phyloP scores from a whole-genome alignment of 352 stramenopile species.

The Phytophthora foliorum region DNA sequence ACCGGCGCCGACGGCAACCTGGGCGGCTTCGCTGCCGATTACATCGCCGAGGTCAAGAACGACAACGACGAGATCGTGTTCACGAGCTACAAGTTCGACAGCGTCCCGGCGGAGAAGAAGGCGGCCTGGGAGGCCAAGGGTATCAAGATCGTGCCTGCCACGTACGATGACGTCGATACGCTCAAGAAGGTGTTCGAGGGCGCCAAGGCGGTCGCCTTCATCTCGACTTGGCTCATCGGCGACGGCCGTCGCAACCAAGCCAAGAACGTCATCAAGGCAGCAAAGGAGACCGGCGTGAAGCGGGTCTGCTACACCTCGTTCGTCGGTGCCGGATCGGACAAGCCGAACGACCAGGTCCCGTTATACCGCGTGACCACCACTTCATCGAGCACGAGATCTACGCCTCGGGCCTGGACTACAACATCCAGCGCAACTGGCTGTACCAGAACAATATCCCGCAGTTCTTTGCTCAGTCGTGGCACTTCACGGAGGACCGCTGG shows the following conservation, averaged over 20 bases:
- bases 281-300: no score
- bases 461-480: constrained; percentile 28
- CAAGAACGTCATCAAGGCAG: no score
- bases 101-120: no score
- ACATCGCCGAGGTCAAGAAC: constrained; percentile 27
- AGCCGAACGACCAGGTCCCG: constrained; percentile 26
- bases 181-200: constrained; percentile 29
- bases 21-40: constrained; percentile 33
- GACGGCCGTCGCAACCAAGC: no score
- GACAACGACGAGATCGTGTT: constrained; percentile 8
- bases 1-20: constrained; percentile 37
- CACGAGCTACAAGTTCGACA: constrained; percentile 16
- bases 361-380: constrained; percentile 32
- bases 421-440: constrained; percentile 34
- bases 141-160: constrained; percentile 12
- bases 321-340: constrained; percentile 21
- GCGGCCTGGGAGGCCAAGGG: constrained; percentile 28
- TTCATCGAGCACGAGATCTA: constrained; percentile 31
- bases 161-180: constrained; percentile 21
- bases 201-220: no score
- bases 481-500: constrained; percentile 28
- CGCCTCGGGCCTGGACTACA: constrained; percentile 26
- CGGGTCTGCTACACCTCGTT: constrained; percentile 28
- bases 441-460: constrained; percentile 27
- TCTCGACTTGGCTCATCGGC: no score